Evolutionary conservation across 768 basidiomycete genomes (phyloP).

Genomic region (Cystofilobasidium bisporidii): DNA sequence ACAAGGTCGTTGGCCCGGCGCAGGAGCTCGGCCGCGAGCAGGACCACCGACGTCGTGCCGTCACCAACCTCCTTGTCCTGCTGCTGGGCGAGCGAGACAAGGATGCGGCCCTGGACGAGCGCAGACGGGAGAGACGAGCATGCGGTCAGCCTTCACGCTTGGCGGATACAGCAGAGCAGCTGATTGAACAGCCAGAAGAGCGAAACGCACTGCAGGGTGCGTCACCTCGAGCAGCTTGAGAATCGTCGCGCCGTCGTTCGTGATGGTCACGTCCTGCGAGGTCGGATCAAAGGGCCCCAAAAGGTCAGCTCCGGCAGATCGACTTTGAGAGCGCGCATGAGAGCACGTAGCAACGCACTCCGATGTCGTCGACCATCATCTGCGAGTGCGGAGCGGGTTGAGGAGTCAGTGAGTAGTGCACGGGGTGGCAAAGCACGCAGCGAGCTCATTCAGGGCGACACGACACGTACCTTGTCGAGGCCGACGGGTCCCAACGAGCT

Average conservation of each 20-base stretch:
- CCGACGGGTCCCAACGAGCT: constrained; percentile 91
- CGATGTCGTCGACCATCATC: constrained; percentile 94
- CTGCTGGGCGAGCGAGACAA: constrained; percentile 96
- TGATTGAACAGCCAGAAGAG: not conserved
- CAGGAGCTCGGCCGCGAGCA: constrained; percentile 92
- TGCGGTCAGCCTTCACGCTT: constrained; percentile 8
- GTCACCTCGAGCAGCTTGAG: constrained; percentile 85
- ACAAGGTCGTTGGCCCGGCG: constrained; percentile 95
- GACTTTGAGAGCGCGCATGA: too few relatives aligned
- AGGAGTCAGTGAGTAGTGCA: too few relatives aligned
- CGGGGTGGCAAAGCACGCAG: too few relatives aligned
- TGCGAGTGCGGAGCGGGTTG: constrained; percentile 3
- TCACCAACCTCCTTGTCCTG: constrained; percentile 99
- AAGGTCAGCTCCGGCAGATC: too few relatives aligned
- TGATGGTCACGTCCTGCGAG: constrained; percentile 90
- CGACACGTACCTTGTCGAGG: constrained; percentile 60
- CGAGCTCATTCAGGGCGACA: constrained; percentile 2
- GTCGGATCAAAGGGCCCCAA: constrained; percentile 30
- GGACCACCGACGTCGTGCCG: constrained; percentile 96
- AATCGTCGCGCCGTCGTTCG: constrained; percentile 99
- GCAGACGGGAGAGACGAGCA: too few relatives aligned
- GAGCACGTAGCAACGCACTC: constrained; percentile 50
- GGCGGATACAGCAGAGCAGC: too few relatives aligned
- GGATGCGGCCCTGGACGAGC: constrained; percentile 54
- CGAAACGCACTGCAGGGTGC: constrained; percentile 68